Evolutionary conservation across 768 basidiomycete species (phyloP).

Genomic region (Boletus barrowsii): DNA sequence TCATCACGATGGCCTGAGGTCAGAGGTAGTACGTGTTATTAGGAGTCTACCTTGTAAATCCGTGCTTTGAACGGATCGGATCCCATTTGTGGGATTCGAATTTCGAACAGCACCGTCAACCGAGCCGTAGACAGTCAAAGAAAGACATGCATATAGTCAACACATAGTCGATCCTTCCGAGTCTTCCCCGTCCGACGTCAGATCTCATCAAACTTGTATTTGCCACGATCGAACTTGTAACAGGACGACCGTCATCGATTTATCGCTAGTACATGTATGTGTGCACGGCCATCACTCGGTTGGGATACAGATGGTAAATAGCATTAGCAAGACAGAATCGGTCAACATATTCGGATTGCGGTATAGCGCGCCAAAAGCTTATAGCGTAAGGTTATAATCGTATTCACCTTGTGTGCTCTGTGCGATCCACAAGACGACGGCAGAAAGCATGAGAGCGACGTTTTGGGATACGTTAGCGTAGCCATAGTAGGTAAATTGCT

Average conservation of each 20-base stretch:
- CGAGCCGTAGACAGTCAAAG: too few relatives aligned
- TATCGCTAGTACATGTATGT: neutral
- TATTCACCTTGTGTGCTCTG: slow-evolving; percentile 85
- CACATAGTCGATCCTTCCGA: too few relatives aligned
- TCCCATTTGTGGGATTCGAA: too few relatives aligned
- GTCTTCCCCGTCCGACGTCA: too few relatives aligned
- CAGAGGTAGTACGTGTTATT: too few relatives aligned
- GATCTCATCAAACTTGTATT: neutral
- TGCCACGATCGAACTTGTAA: neutral
- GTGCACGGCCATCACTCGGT: neutral
- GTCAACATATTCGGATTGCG: neutral
- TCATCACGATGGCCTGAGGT: too few relatives aligned
- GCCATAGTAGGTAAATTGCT: slow-evolving; percentile 86
- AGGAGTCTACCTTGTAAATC: too few relatives aligned
- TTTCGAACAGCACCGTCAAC: too few relatives aligned
- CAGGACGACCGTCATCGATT: neutral
- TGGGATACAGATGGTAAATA: slow-evolving; percentile 10
- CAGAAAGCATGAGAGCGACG: slow-evolving; percentile 78
- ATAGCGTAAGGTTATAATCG: slow-evolving; percentile 87
- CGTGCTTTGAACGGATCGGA: too few relatives aligned
- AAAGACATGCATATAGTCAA: too few relatives aligned
- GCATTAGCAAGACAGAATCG: slow-evolving; percentile 5
- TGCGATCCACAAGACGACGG: slow-evolving; percentile 88
- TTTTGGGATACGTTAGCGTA: slow-evolving; percentile 96
- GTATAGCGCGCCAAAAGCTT: neutral